Base-by-base conservation (phyloP, 208 protist genomes). In the Crithidia bombi region DNA sequence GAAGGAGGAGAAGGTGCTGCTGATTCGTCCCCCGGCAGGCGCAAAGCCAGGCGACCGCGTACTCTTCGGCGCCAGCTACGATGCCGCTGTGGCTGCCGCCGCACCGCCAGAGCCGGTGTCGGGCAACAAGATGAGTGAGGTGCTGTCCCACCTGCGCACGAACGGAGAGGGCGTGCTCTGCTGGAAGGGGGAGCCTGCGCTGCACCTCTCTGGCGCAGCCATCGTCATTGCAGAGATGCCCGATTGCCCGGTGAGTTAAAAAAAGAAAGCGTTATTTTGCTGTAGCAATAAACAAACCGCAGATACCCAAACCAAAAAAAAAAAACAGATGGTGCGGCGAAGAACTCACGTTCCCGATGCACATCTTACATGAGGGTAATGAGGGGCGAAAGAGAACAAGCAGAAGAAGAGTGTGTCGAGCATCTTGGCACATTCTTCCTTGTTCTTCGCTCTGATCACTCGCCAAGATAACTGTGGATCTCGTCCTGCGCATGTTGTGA, bases 11-110 rank as follows among this genome's bases (percentile, higher is more conserved):
- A 71, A 55, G 28, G 71, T 88, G 26, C 65, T 63, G 25, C 79
- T 98, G 33, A 78, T 92, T 38, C 79, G 72, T 0, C 89, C 89
- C 14, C 86, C 86, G 3, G 79, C 71, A 5, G 85, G 77, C n/a
- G 75, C 86, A 46, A 55, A 85, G 56, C 83, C 85, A 6, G 89
- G 89, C 3, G 85, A 91, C 51, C 85, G 86, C 65, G 75, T 95
- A 17, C 36, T 90, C 3, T 92, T 95, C 58, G 81, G 69, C 6
- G 62, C 68, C 6, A 50, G 25, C 7, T 87, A 80, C 67, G 75
- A 81, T 21, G 57, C 64, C 2, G 63, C 63, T 0, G 50, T 50
- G 3, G 36, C 74, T 0, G 52, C 69, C 1, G 61, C 69, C 5
- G 23, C 58, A 5, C 57, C 75, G 15, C 63, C 79, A 21, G 69